Conservation (phyloP, 108 stramenopile genomes). For the Seminavis robusta region DNA sequence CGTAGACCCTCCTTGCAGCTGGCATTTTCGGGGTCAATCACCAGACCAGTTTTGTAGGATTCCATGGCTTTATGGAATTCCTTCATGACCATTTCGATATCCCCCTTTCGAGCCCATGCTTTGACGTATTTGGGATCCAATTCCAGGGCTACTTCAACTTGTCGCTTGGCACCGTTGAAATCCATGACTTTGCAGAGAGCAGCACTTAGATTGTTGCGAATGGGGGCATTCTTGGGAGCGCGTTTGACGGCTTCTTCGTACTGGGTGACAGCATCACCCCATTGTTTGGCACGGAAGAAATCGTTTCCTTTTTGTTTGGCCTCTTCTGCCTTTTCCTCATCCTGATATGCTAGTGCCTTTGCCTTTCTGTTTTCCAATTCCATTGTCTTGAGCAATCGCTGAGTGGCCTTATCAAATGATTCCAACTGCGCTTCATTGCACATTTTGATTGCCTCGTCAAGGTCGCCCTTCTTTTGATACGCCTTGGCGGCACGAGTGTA, state of each 20-base stretch:
- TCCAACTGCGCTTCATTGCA: conserved; percentile 89
- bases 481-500: conserved; percentile 91
- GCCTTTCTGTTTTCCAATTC: conserved; percentile 94
- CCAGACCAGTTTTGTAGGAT: conserved; percentile 90
- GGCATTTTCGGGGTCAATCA: conserved; percentile 80
- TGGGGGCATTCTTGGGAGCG: conserved; percentile 94
- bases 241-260: conserved; percentile 98
- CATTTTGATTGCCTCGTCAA: conserved; percentile 86
- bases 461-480: conserved; percentile 86
- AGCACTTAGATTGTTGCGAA: conserved; percentile 96
- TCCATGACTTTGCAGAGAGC: conserved; percentile 96
- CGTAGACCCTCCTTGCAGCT: conserved; percentile 91
- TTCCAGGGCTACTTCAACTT: conserved; percentile 94
- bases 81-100: conserved; percentile 96
- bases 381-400: conserved; percentile 90
- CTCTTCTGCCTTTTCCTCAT: conserved; percentile 94
- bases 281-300: conserved; percentile 87
- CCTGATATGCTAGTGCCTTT: conserved; percentile 84
- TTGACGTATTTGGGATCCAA: conserved; percentile 98
- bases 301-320: conserved; percentile 98
- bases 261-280: conserved; percentile 78
- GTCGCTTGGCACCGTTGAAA: conserved; percentile 92
- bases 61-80: conserved; percentile 98
- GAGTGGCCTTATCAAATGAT: conserved; percentile 81
- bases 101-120: conserved; percentile 98